Evolutionary conservation across 116 monocot species (phyloP).

Genomic region (Thalassia testudinum): DNA sequence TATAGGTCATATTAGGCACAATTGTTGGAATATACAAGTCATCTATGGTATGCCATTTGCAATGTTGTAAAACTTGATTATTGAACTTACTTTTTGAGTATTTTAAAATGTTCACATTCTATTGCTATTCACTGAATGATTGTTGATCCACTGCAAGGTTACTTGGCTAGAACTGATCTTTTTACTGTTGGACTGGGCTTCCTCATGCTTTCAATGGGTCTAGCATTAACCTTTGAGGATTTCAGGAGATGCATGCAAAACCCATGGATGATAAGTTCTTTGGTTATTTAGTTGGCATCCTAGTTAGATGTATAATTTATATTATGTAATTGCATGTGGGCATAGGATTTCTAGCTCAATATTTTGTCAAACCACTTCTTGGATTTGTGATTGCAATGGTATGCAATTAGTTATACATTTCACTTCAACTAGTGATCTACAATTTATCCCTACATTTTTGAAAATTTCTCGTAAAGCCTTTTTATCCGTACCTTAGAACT

Average conservation of each 20-base stretch:
- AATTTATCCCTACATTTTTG: no score
- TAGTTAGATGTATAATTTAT: not conserved
- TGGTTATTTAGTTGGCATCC: conserved; percentile 6
- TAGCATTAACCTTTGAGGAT: conserved; percentile 94
- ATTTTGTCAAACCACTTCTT: conserved; percentile 74
- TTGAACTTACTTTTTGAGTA: not conserved
- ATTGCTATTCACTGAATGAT: no score
- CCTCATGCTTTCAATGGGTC: conserved; percentile 96
- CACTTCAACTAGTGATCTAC: no score
- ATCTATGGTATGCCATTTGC: conserved; percentile 34
- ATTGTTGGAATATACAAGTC: conserved; percentile 82
- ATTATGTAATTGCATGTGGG: conserved; percentile 57
- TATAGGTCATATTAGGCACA: conserved; percentile 79
- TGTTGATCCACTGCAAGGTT: no score
- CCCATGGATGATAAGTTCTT: conserved; percentile 81
- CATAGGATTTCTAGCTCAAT: conserved; percentile 93
- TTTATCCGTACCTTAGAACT: no score
- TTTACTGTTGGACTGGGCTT: conserved; percentile 94
- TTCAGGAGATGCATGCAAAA: conserved; percentile 93
- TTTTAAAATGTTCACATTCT: no score
- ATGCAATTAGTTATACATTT: not conserved
- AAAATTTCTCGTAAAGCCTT: no score
- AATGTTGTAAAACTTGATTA: not conserved
- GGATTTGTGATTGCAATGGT: conserved; percentile 86
- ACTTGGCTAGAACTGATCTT: conserved; percentile 94